Evolutionary conservation across 2,329 filamentous ascomycete species (phyloP).

Genomic region (Chaetomium olivaceum): DNA sequence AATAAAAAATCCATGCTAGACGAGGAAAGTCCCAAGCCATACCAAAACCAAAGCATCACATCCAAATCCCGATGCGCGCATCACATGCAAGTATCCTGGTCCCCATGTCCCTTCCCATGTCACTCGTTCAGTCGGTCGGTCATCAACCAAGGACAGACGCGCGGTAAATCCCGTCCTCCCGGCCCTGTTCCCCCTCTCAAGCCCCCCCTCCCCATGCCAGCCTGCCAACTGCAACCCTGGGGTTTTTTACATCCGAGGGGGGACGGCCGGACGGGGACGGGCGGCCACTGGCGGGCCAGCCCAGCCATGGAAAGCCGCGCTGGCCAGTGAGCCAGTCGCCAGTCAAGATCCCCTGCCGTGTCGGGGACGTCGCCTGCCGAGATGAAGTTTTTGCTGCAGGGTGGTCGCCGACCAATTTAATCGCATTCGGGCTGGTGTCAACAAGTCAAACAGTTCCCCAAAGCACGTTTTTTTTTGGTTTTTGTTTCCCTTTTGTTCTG

Average conservation of each 20-base stretch:
- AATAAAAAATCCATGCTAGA: neutral
- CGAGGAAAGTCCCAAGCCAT: neutral
- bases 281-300: neutral
- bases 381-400: slow-evolving; percentile 19
- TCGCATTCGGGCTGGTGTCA: neutral
- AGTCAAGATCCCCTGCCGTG: slow-evolving; percentile 13
- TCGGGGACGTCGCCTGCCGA: slow-evolving; percentile 22
- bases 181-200: too few relatives aligned
- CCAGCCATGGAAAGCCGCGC: neutral
- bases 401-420: slow-evolving; percentile 22
- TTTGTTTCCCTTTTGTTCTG: neutral
- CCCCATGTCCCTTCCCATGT: neutral
- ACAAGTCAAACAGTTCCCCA: neutral
- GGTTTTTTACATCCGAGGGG: neutral
- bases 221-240: neutral
- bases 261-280: too few relatives aligned
- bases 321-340: slow-evolving; percentile 4
- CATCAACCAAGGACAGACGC: neutral
- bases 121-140: neutral
- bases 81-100: neutral
- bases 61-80: neutral
- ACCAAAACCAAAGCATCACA: too few relatives aligned
- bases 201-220: neutral
- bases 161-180: slow-evolving; percentile 14
- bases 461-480: neutral